These are phyloP conservation scores for Globisporangium uncinulatum DNA, from an alignment of 352 stramenopile genomes.

Conservation along the genomic window DNA sequence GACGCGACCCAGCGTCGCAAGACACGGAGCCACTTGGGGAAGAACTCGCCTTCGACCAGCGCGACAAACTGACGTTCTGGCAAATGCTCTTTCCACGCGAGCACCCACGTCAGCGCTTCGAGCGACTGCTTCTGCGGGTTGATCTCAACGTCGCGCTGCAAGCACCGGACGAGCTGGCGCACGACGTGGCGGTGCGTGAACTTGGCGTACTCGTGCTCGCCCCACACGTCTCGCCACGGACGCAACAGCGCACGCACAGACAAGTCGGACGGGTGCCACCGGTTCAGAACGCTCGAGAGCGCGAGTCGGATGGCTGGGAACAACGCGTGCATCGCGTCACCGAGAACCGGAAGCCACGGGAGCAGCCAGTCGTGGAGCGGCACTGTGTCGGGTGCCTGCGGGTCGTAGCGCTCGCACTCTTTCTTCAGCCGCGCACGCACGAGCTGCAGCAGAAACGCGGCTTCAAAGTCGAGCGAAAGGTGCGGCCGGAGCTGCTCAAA, in stretches of 20 bases:
- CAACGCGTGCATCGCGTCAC: conserved; percentile 36
- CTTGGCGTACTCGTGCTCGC: conserved; percentile 73
- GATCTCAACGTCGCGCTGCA: conserved; percentile 79
- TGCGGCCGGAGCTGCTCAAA: conserved; percentile 46
- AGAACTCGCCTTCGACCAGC: conserved; percentile 89
- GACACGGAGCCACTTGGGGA: conserved; percentile 86
- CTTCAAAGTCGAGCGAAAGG: conserved; percentile 39
- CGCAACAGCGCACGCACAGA: conserved; percentile 55
- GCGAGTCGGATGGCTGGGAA: conserved; percentile 68
- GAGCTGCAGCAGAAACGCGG: conserved; percentile 52
- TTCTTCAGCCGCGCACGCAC: conserved; percentile 69
- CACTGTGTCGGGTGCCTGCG: conserved; percentile 24
- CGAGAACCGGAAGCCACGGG: conserved; percentile 55
- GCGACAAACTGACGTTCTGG: conserved; percentile 71
- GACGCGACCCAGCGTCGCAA: conserved; percentile 68
- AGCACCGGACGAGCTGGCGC: conserved; percentile 64
- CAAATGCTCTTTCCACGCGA: conserved; percentile 68
- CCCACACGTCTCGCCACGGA: conserved; percentile 71
- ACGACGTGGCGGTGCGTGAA: conserved; percentile 81
- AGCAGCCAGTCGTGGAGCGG: conserved; percentile 76
- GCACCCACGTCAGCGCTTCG: conserved; percentile 57
- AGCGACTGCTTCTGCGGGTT: conserved; percentile 71
- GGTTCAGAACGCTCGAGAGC: conserved; percentile 52
- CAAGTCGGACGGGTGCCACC: conserved; percentile 78
- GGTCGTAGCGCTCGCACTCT: conserved; percentile 60